A percentile compares a stretch with the other conserved stretches of the same genome.
Evolutionary conservation across 345 rosid genomes (phyloP).

Genomic region (Sonneratia caseolaris): DNA sequence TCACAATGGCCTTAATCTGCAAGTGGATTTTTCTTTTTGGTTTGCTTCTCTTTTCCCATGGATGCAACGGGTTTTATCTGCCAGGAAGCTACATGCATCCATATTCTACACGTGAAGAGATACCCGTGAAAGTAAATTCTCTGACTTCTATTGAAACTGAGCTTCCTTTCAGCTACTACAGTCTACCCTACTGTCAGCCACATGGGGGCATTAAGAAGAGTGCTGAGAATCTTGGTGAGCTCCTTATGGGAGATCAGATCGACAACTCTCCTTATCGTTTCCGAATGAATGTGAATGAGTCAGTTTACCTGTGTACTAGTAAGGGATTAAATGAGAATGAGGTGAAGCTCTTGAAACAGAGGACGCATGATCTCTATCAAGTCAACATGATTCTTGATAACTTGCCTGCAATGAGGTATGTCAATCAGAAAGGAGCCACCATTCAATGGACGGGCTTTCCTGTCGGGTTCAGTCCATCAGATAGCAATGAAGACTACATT

Average conservation of each 20-base stretch:
- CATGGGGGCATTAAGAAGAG: slow-evolving; percentile 25
- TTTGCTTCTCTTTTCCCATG: slow-evolving; percentile 15
- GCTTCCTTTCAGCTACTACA: slow-evolving; percentile 42
- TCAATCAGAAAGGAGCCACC: not conserved
- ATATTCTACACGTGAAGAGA: slow-evolving; percentile 19
- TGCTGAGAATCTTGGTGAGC: slow-evolving; percentile 47
- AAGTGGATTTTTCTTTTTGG: slow-evolving; percentile 18
- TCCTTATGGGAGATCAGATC: slow-evolving; percentile 47
- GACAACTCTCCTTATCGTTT: slow-evolving; percentile 41
- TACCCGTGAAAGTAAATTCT: slow-evolving; percentile 35
- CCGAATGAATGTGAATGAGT: slow-evolving; percentile 30
- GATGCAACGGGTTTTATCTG: slow-evolving; percentile 32
- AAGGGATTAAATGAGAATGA: slow-evolving; percentile 21
- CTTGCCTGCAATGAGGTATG: slow-evolving; percentile 7
- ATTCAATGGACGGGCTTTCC: slow-evolving; percentile 13
- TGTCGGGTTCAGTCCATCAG: not conserved
- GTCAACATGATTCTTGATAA: slow-evolving; percentile 12
- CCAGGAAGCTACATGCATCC: slow-evolving; percentile 45
- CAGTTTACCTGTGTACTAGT: slow-evolving; percentile 39
- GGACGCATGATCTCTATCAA: not conserved
- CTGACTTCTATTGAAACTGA: slow-evolving; percentile 40
- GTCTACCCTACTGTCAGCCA: slow-evolving; percentile 39
- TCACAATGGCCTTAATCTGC: too few relatives aligned
- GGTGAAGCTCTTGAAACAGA: slow-evolving; percentile 43
- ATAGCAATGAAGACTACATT: not conserved